phyloP scores from a whole-genome alignment of 768 basidiomycete species.

The Russula compacta region DNA sequence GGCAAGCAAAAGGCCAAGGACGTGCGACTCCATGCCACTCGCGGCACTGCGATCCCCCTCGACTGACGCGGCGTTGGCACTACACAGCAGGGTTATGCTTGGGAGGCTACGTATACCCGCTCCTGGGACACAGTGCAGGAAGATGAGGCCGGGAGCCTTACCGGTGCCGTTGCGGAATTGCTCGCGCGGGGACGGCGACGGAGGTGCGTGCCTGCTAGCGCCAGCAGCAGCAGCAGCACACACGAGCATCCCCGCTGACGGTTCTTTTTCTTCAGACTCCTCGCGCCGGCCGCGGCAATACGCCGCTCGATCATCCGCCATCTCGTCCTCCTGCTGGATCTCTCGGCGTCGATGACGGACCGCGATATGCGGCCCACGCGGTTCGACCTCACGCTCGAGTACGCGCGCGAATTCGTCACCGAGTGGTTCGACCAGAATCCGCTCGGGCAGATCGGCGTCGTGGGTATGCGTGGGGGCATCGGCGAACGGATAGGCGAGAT shows the following conservation, averaged over 20 bases:
- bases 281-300: conserved; percentile 78
- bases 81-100: conserved; percentile 73
- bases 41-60: background rate
- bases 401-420: conserved; percentile 80
- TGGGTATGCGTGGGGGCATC: conserved; percentile 85
- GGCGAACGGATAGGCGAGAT: conserved; percentile 88
- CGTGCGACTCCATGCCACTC: conserved; percentile 2
- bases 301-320: conserved; percentile 96
- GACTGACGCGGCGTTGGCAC: background rate
- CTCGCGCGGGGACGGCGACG: conserved; percentile 79
- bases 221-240: background rate
- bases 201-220: conserved; percentile 40
- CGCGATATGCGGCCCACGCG: conserved; percentile 93
- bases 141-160: conserved; percentile 86
- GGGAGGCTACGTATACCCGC: conserved; percentile 91
- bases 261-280: conserved; percentile 34
- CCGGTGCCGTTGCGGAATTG: conserved; percentile 81
- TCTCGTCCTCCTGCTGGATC: conserved; percentile 83
- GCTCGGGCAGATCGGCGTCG: conserved; percentile 90
- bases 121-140: conserved; percentile 98
- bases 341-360: conserved; percentile 88
- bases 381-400: conserved; percentile 84
- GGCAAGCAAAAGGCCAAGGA: conserved; percentile 18
- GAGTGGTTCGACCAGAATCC: conserved; percentile 99
- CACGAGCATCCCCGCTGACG: background rate